Evolutionary conservation across 306 rosid genomes (phyloP), one percentile per base, ranked within the genome.

Genomic region (Trifolium pratense): DNA sequence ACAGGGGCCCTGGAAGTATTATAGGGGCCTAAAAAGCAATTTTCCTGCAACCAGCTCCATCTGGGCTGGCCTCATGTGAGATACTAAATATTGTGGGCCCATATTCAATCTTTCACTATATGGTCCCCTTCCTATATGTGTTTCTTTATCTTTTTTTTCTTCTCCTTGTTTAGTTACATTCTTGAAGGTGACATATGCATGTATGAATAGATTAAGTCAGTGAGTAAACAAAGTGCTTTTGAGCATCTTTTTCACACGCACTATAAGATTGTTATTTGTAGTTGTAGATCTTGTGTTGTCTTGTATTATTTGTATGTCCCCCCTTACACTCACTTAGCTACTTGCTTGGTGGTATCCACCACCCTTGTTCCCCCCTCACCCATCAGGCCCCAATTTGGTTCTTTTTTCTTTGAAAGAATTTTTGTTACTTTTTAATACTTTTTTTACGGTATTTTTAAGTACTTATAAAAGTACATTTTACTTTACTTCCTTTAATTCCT

Each of bases 141-240:
- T 58, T 2, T 20, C 5, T 20, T 48, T 59, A 2, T 32, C 17
- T 12, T 53, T 20, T 45, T 29, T 17, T 4, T 25, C 39, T 17
- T 40, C 69, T 21, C 75, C 26, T 49, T 29, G 83, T 58, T n/a
- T 36, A 36, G 74, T 81, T 74, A 17, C 65, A 43, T 81, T 62
- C 63, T 75, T 68, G 85, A 81, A 78, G 17, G 77, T 23, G 85
- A 84, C 81, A 48, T 32, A 57, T 76, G 68, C 60, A 56, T 56
- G 68, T 56, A 18, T 67, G 25, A 43, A 65, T 64, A 52, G 79
- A 23, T 26, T 45, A 13, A 36, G 61, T 73, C 26, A 18, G 51
- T 62, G 25, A 26, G 17, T 48, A 32, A 73, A 55, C 36, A 71
- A 57, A 23, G 6, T 12, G 16, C 16, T 45, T 73, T 34, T 1